Evolutionary conservation across 2,329 filamentous ascomycete genomes (phyloP), one percentile per base, ranked within the genome.

Genomic region (Penicillium sp.): DNA sequence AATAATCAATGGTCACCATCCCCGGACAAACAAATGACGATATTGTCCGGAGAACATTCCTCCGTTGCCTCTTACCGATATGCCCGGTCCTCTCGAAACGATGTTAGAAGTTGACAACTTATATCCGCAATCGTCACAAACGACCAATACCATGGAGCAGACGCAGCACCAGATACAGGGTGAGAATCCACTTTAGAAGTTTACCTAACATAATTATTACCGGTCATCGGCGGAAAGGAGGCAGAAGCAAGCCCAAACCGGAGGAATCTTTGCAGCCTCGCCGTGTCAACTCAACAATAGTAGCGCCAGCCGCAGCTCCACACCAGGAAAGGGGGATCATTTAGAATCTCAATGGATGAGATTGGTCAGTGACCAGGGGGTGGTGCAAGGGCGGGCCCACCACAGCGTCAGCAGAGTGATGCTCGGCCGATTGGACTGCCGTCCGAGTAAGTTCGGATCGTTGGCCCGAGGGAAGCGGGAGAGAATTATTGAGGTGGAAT

Each of bases 211-310:
- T 25, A 27, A 21, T 48, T 43, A 65, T 43, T 46, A 57, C 65
- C 65, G 65, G 65, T 67, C 54, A 56, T 66, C 65, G 63, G 63
- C 63, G 60, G 46, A 61, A 60, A 55, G 15, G 27, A 12, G 21
- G 12, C 50, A 35, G 12, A 37, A 6, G 12, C 15, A 37, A 12
- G 12, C 29, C 25, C 46, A 54, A 57, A 61, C 46, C 63, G 63
- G 64, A 65, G 58, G 55, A 61, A 62, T 56, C 50, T 45, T 2
- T 17, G 27, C 9, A 23, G 25, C 15, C 35, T 50, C 23, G 41
- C 33, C 25, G 25, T 49, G 25, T 25, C 42, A 35, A 15, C 50
- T 54, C 52, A 53, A 58, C 54, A 54, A 59, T 60, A 46, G 21
- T 46, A 50, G 46, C 40, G 29, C 45, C 49, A 41, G 45, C 57